Percentiles rank a stretch among this genome's conserved stretches.
These are phyloP conservation scores for Protomyces pachydermus DNA, from an alignment of 1,139 yeast genomes.

Conservation along the genomic window DNA sequence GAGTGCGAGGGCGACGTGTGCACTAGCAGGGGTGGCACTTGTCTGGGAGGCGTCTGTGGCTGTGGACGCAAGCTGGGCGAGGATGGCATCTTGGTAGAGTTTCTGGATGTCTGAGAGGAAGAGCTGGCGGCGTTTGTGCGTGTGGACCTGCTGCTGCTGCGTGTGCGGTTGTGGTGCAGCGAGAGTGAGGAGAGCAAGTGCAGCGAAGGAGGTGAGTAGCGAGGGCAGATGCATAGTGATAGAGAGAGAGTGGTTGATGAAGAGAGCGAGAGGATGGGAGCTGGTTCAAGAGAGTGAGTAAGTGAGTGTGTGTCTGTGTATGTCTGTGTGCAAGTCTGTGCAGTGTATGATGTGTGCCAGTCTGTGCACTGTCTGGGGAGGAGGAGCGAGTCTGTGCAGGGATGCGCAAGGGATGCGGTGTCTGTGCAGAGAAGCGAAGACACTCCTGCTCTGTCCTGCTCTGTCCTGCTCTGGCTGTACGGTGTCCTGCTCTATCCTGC, in stretches of 20 bases:
- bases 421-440: too few relatives aligned
- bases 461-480: too few relatives aligned
- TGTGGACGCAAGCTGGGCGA: not conserved
- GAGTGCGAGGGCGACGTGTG: not conserved
- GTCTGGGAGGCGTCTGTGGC: not conserved
- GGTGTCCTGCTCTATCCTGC: too few relatives aligned
- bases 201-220: conserved; percentile 7
- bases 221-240: not conserved
- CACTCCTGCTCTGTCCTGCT: too few relatives aligned
- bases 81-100: not conserved
- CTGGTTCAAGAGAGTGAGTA: not conserved
- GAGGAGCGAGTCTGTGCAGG: too few relatives aligned
- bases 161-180: conserved; percentile 1
- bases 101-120: conserved; percentile 15
- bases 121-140: conserved; percentile 9
- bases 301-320: not conserved
- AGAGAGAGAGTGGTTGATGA: not conserved
- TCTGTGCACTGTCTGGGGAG: not conserved
- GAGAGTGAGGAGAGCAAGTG: not conserved
- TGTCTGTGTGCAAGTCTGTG: not conserved
- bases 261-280: not conserved
- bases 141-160: conserved; percentile 4
- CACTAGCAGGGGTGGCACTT: not conserved
- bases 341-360: not conserved
- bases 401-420: too few relatives aligned